Conservation (phyloP, 2,329 filamentous ascomycete genomes). For the Xylariaceae sp. region DNA sequence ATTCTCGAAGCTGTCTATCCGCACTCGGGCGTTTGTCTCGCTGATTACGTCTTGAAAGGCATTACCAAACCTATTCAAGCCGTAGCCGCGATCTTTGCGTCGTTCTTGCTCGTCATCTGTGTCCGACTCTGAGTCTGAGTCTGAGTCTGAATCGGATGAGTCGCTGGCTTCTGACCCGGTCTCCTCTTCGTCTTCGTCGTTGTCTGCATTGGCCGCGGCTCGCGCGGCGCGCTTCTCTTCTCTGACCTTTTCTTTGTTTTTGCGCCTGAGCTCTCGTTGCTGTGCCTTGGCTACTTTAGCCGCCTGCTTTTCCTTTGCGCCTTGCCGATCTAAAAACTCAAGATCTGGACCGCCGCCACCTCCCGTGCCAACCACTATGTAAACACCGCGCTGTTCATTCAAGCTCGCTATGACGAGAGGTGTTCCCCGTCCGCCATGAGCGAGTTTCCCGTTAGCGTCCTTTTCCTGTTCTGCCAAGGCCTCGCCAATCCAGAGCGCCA, state of each 20-base stretch:
- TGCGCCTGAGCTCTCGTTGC: constrained; percentile 52
- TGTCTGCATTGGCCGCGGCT: constrained; percentile 42
- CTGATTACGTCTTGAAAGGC: constrained; percentile 93
- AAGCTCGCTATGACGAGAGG: constrained; percentile 87
- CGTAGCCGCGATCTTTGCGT: constrained; percentile 57
- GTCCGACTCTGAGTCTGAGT: constrained; percentile 32
- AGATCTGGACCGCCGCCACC: constrained; percentile 74
- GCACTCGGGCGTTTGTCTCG: constrained; percentile 81
- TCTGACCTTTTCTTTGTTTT: constrained; percentile 52
- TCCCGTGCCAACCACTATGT: constrained; percentile 88
- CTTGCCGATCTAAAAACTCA: constrained; percentile 62
- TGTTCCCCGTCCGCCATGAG: constrained; percentile 64
- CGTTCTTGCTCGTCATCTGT: constrained; percentile 53
- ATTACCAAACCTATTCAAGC: constrained; percentile 84
- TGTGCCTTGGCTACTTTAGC: constrained; percentile 59
- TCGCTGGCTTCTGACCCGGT: constrained; percentile 50
- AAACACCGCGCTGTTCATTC: constrained; percentile 80
- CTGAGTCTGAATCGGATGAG: constrained; percentile 35
- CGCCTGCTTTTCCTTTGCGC: constrained; percentile 55
- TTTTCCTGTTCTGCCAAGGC: constrained; percentile 85
- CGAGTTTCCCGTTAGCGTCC: constrained; percentile 63
- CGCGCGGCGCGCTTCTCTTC: constrained; percentile 57
- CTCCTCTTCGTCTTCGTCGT: constrained; percentile 44
- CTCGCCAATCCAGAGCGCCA: constrained; percentile 91
- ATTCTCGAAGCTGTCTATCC: constrained; percentile 95